Base-by-base conservation (phyloP, 1,139 yeast genomes). In the Chernovozyma sophiae-reginae region DNA sequence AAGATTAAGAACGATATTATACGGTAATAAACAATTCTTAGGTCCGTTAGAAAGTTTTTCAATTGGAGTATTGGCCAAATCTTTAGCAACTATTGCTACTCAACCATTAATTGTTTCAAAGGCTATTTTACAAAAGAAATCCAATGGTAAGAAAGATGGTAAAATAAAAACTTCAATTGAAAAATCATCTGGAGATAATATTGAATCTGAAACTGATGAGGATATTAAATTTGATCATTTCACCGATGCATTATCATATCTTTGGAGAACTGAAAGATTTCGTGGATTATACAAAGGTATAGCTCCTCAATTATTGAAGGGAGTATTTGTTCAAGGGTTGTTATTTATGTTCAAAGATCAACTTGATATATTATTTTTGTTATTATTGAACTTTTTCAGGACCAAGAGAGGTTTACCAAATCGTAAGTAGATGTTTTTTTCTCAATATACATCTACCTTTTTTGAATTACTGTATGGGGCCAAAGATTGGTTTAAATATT, bases 81-180 rank as follows among this genome's bases (percentile, higher is more conserved):
- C 86, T 41, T 62, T 86, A 60, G 95, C 96, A 4, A 86, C 96
- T 0, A 34, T 86, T 12, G 74, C 78, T 3, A 86, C 96, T 0
- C 95, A 86, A 60, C 96, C 96, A 2, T 68, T 87, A 58, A 86
- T 86, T 54, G 86, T 86, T 4, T 81, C 95, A 14, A 86, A 86
- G 62, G 92, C 84, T 16, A 77, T 84, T 76, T 74, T 84, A 47
- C 95, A 86, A 56, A 79, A 81, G 58, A 66, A 65, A 45, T 42
- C 50, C 17, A 55, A 59, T 30, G 46, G 44, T 10, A 52, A 43
- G 49, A 26, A 43, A 48, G 30, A 46, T 39, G 30, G 36, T 30
- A n/a, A 19, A 6, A 7, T 12, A 26, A 26, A 26, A 16, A 26
- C 29, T 6, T 6, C 10, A 17, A 44, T 43, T 11, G 47, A 49